Evolutionary conservation across 2,329 filamentous ascomycete species (phyloP).

Genomic region (Neonectria magnoliae): DNA sequence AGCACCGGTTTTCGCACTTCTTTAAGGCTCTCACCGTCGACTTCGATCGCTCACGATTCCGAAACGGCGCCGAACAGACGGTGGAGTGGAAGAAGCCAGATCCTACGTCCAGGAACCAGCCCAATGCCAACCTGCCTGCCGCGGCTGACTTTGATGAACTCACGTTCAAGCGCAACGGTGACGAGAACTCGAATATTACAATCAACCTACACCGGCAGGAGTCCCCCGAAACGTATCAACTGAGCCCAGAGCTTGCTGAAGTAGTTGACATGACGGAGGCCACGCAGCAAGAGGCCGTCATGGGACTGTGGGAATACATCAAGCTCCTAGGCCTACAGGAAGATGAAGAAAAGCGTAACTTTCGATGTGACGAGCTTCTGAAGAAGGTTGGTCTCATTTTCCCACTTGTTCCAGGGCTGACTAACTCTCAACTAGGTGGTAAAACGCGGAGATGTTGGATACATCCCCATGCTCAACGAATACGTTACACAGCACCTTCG

Average conservation of each 20-base stretch:
- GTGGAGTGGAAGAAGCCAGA: constrained; percentile 91
- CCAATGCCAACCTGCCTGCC: constrained; percentile 56
- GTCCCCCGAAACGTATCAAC: constrained; percentile 81
- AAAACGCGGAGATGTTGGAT: constrained; percentile 77
- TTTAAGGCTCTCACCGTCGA: constrained; percentile 83
- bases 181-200: constrained; percentile 91
- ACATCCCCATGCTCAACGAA: constrained; percentile 86
- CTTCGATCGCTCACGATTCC: constrained; percentile 71
- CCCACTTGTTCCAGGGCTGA: not conserved
- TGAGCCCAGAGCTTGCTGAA: constrained; percentile 82
- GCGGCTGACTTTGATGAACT: constrained; percentile 88
- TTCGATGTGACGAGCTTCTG: constrained; percentile 87
- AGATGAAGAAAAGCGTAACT: constrained; percentile 92
- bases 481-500: constrained; percentile 82
- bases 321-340: constrained; percentile 87
- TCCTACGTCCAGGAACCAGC: constrained; percentile 59
- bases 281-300: constrained; percentile 86
- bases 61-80: constrained; percentile 63
- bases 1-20: constrained; percentile 77
- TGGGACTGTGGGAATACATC: constrained; percentile 96
- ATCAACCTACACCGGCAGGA: constrained; percentile 89
- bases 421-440: constrained; percentile 68
- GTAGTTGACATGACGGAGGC: constrained; percentile 88
- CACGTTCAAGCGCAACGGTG: constrained; percentile 89
- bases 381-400: constrained; percentile 69